These are phyloP conservation scores for Phytopythium boreale DNA, from an alignment of 352 stramenopile genomes.

Conservation along the genomic window DNA sequence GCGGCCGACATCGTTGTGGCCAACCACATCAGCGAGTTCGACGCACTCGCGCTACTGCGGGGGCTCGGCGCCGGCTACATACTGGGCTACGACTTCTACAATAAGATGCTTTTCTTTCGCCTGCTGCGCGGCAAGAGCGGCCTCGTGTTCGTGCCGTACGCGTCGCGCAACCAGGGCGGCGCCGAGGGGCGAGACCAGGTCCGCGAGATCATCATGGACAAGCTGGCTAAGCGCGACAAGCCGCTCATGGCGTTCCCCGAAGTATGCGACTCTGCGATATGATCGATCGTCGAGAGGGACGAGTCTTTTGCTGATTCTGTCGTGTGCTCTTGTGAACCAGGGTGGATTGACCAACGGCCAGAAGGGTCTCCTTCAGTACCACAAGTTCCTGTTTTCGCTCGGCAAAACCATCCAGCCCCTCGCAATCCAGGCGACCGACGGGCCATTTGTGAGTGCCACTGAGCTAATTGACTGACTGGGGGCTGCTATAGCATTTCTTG, in stretches of 20 bases:
- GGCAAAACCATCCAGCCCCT: slow-evolving; percentile 60
- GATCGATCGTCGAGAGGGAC: not conserved
- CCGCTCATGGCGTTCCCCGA: slow-evolving; percentile 60
- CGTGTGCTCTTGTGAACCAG: slow-evolving; percentile 8
- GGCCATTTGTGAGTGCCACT: slow-evolving; percentile 47
- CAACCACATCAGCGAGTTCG: slow-evolving; percentile 80
- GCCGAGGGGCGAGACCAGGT: slow-evolving; percentile 43
- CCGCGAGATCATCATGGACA: slow-evolving; percentile 62
- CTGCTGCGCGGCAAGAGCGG: slow-evolving; percentile 58
- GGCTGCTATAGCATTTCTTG: not conserved
- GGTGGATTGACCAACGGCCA: slow-evolving; percentile 64
- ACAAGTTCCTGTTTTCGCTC: slow-evolving; percentile 79
- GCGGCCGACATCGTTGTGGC: slow-evolving; percentile 49
- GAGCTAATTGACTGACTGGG: not conserved
- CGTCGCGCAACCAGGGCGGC: slow-evolving; percentile 54
- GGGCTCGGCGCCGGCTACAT: slow-evolving; percentile 45
- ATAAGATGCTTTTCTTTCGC: slow-evolving; percentile 71
- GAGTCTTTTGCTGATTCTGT: not conserved
- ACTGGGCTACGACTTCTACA: slow-evolving; percentile 84
- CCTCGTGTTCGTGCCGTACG: slow-evolving; percentile 66
- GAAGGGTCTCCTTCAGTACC: slow-evolving; percentile 66
- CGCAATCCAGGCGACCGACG: slow-evolving; percentile 56
- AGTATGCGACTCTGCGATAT: slow-evolving; percentile 12
- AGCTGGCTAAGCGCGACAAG: slow-evolving; percentile 44
- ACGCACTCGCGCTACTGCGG: slow-evolving; percentile 51